phyloP scores from a whole-genome alignment of 2,329 filamentous ascomycete species.

The Monilinia laxa region DNA sequence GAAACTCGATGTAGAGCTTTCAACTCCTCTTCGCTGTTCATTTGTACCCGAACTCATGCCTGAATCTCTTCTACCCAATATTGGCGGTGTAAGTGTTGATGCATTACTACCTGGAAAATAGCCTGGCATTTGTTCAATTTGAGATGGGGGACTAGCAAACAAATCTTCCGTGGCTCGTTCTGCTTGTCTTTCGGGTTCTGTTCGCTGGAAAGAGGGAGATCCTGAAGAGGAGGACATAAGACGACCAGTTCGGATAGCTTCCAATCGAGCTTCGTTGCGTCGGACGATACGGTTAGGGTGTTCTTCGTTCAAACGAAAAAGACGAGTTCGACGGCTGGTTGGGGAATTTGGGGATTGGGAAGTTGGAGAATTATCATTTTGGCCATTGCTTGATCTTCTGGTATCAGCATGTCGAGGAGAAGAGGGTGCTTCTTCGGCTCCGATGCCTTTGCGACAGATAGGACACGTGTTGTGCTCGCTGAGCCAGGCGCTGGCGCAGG shows the following conservation, averaged over 20 bases:
- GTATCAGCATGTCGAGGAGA: constrained; percentile 21
- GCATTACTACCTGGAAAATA: constrained; percentile 21
- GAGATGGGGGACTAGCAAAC: background rate
- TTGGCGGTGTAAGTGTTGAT: constrained; percentile 10
- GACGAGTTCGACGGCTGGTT: constrained; percentile 23
- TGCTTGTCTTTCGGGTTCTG: background rate
- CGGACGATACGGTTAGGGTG: constrained; percentile 21
- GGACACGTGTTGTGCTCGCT: constrained; percentile 91
- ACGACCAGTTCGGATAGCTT: constrained; percentile 33
- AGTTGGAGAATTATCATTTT: constrained; percentile 10
- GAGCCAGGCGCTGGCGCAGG: constrained; percentile 81
- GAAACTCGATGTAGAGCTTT: background rate
- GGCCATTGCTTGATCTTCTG: constrained; percentile 26
- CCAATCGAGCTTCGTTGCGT: constrained; percentile 36
- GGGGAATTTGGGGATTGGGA: constrained; percentile 1
- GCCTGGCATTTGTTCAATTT: constrained; percentile 26
- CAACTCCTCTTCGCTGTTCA: background rate
- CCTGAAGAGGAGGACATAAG: constrained; percentile 29
- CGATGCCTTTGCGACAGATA: constrained; percentile 60
- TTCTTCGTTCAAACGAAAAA: constrained; percentile 11
- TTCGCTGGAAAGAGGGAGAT: constrained; percentile 12
- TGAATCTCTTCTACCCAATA: constrained; percentile 26
- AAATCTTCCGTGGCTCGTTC: background rate
- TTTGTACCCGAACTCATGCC: constrained; percentile 24
- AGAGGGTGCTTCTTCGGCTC: constrained; percentile 28